Base-by-base conservation (phyloP, 2,329 filamentous ascomycete species). In the Aspergillus felis region DNA sequence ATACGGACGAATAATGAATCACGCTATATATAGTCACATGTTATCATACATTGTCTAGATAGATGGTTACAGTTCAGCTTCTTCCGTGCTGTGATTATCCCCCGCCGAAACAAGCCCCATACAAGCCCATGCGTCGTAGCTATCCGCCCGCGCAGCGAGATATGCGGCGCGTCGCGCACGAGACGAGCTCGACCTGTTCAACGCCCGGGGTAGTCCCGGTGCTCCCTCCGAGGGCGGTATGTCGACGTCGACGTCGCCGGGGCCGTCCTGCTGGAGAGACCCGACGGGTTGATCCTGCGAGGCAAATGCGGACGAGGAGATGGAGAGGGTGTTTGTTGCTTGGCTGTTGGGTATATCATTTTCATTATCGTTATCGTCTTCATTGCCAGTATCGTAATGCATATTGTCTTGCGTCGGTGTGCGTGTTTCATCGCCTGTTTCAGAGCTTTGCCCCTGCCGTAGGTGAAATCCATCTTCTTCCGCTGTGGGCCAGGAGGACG, bases 51-150 rank as follows among this genome's bases (percentile, higher is more conserved):
- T n/a, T n/a, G n/a, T n/a, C n/a, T n/a, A n/a, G n/a, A n/a, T n/a
- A n/a, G n/a, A n/a, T n/a, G n/a, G n/a, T n/a, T 47, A 79, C 35
- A 80, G 58, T 61, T 80, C 78, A 54, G 72, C 55, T 57, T 80
- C 78, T 50, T 71, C 67, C 54, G 74, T 66, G 0, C 70, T 68
- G 65, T 80, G 76, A 58, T 78, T 78, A 62, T 75, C 71, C 2
- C 72, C 71, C 5, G 74, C 71, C 27, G 78, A 81, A 29, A 79
- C 67, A 28, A 81, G 65, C 3, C 76, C 67, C n/a, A 75, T 61
- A 24, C 71, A 66, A 50, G 68, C 66, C 76, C 78, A 80, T 4
- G 68, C 77, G 8, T 75, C 73, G 51, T 73, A 78, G 10, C 72
- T 78, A 9, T 73, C 73, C 61, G 72, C 74, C 9, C 67, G 71